Base-by-base conservation (phyloP, 2,329 filamentous ascomycete genomes). In the Neoscytalidium dimidiatum region DNA sequence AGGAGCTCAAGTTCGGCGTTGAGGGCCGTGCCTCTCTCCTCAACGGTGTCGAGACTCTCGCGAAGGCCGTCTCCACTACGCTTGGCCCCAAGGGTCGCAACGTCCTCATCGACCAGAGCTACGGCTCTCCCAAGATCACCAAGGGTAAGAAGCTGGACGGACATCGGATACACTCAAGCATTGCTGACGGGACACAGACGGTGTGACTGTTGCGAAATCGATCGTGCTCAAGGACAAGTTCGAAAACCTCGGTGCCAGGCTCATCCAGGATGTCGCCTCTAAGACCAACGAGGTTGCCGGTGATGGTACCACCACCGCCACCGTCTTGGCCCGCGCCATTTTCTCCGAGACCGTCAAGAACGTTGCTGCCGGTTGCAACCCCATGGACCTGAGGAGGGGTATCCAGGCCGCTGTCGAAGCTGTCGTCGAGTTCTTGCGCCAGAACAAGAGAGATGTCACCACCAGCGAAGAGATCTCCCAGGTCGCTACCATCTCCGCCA, bases 341-440 rank as follows among this genome's bases (percentile, higher is more conserved):
- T 99, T 99, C 88, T 96, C 95, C 81, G 95, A 99, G 87, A 98
- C 94, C 64, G 95, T 98, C 79, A 99, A 99, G 90, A 99, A 99
- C 80, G 95, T 99, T 70, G 95, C 95, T 71, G 95, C 95, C 69
- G 95, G 95, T 77, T 99, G 95, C 90, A 99, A 99, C 86, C 95
- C 95, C 71, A 98, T 99, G 95, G 95, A 99, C 78, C 88, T 99
- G 76, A 90, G 95, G 80, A 90, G 95, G 74, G 95, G 95, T 81
- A 98, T 95, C 76, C 95, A 99, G 85, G 92, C 94, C 71, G 94
- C 94, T 66, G 95, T 99, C 69, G 92, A 97, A 70, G 90, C 93
- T 67, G 95, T 97, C 65, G 93, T 99, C 73, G 88, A 97, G 76
- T 99, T 90, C 83, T 88, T 99, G 74, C 91, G 94, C 84, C 87